Evolutionary conservation across 1,284 basidiomycete species (phyloP).

Genomic region (Rhodotorula sp.): DNA sequence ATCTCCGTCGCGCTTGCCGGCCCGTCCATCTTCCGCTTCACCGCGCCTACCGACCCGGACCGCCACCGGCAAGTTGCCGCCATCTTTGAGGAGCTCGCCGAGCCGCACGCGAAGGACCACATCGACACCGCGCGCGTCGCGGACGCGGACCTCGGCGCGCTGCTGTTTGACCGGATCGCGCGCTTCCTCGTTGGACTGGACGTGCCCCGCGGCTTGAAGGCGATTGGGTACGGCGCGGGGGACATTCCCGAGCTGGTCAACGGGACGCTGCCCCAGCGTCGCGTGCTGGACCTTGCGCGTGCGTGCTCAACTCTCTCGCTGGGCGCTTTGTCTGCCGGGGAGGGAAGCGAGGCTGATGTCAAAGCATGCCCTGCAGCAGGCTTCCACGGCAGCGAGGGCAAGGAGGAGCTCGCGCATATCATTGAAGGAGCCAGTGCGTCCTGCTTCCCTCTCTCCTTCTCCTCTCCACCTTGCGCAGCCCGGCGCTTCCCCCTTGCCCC

Average conservation of each 20-base stretch:
- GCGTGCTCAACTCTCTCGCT: conserved; percentile 43
- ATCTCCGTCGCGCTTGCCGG: conserved; percentile 76
- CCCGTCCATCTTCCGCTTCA: conserved; percentile 89
- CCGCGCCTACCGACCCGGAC: conserved; percentile 83
- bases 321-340: too few species aligned
- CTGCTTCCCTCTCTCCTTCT: too few species aligned
- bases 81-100: conserved; percentile 70
- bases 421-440: conserved; percentile 38
- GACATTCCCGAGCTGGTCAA: conserved; percentile 63
- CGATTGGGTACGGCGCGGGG: conserved; percentile 61
- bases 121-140: conserved; percentile 66
- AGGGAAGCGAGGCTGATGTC: neutral
- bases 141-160: conserved; percentile 76
- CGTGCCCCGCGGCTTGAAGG: conserved; percentile 83
- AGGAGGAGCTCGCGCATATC: conserved; percentile 36
- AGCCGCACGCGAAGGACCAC: conserved; percentile 52
- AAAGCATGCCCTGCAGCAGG: conserved; percentile 18
- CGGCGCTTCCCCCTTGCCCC: neutral
- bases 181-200: conserved; percentile 83
- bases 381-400: conserved; percentile 38
- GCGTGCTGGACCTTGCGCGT: conserved; percentile 83
- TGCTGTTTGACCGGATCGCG: conserved; percentile 86
- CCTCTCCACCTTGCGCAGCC: neutral
- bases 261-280: conserved; percentile 81
- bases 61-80: conserved; percentile 86